Evolutionary conservation across 2,329 filamentous ascomycete genomes (phyloP).

Genomic region (Hymenoscyphus scutula): DNA sequence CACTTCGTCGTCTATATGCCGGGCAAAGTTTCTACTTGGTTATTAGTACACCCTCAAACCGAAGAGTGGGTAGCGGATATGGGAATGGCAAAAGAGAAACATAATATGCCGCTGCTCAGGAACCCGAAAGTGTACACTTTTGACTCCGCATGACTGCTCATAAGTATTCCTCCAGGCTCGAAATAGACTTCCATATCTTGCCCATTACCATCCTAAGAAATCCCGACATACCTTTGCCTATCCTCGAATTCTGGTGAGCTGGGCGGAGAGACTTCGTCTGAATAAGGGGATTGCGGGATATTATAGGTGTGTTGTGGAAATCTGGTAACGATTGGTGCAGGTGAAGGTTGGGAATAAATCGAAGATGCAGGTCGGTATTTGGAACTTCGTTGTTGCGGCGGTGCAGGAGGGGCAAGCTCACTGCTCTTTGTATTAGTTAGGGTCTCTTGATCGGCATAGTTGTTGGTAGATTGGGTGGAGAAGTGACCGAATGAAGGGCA

Average conservation of each 20-base stretch:
- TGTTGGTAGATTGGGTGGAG: slow-evolving; percentile 26
- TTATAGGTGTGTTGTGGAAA: slow-evolving; percentile 33
- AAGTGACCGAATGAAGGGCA: slow-evolving; percentile 14
- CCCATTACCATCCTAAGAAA: background rate
- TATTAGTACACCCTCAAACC: slow-evolving; percentile 13
- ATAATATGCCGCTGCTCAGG: slow-evolving; percentile 6
- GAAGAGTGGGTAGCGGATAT: slow-evolving; percentile 21
- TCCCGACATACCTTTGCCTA: slow-evolving; percentile 29
- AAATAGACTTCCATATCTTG: background rate
- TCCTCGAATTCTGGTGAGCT: slow-evolving; percentile 39
- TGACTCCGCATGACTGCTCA: background rate
- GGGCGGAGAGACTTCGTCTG: slow-evolving; percentile 43
- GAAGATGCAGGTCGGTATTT: slow-evolving; percentile 55
- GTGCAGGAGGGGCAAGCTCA: slow-evolving; percentile 21
- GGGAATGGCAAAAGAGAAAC: slow-evolving; percentile 22
- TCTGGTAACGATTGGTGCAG: slow-evolving; percentile 29
- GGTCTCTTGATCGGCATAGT: slow-evolving; percentile 9
- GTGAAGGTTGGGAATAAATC: slow-evolving; percentile 57
- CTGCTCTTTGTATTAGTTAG: slow-evolving; percentile 23
- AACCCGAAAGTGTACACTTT: background rate
- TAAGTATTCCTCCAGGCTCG: background rate
- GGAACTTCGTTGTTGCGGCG: slow-evolving; percentile 27
- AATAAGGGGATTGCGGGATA: slow-evolving; percentile 27
- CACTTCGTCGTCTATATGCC: slow-evolving; percentile 33
- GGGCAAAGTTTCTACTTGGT: slow-evolving; percentile 23